Conservation (phyloP, 257 asterid species). For the Fraxinus pennsylvanica region DNA sequence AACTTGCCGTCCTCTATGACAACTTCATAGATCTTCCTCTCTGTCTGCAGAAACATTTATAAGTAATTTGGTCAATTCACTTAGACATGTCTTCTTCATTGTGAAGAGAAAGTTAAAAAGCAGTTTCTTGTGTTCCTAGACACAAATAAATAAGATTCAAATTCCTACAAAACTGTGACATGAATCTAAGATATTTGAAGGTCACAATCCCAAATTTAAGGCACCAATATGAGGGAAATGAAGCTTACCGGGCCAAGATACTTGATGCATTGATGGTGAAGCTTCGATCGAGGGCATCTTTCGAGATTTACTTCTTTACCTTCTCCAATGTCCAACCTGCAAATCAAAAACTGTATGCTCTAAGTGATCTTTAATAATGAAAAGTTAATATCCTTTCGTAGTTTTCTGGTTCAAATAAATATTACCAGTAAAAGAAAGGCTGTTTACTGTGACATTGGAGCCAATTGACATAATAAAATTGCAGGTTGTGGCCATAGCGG, state of each 20-base stretch:
- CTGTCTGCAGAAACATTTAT: slow-evolving; percentile 43
- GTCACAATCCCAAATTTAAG: too few relatives aligned
- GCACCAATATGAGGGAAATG: neutral
- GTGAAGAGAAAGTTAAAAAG: neutral
- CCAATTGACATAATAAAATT: slow-evolving; percentile 69
- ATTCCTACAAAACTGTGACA: too few relatives aligned
- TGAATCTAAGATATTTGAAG: neutral
- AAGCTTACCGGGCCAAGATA: slow-evolving; percentile 84
- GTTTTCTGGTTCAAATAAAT: neutral
- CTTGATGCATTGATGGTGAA: slow-evolving; percentile 83
- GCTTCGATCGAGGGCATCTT: slow-evolving; percentile 68
- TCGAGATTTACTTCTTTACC: slow-evolving; percentile 79
- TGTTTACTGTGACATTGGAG: slow-evolving; percentile 67
- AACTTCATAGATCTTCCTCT: slow-evolving; percentile 69
- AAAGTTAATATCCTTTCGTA: neutral
- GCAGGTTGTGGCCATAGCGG: slow-evolving; percentile 88
- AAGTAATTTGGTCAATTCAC: neutral
- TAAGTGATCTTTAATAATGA: slow-evolving; percentile 2
- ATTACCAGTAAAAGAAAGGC: slow-evolving; percentile 88
- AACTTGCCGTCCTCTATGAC: slow-evolving; percentile 60
- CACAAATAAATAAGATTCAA: too few relatives aligned
- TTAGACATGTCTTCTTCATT: neutral
- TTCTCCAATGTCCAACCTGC: slow-evolving; percentile 85
- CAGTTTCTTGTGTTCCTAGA: too few relatives aligned
- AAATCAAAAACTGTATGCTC: neutral